phyloP scores from a whole-genome alignment of 2,329 filamentous ascomycete species.

The Aureobasidium sp. region DNA sequence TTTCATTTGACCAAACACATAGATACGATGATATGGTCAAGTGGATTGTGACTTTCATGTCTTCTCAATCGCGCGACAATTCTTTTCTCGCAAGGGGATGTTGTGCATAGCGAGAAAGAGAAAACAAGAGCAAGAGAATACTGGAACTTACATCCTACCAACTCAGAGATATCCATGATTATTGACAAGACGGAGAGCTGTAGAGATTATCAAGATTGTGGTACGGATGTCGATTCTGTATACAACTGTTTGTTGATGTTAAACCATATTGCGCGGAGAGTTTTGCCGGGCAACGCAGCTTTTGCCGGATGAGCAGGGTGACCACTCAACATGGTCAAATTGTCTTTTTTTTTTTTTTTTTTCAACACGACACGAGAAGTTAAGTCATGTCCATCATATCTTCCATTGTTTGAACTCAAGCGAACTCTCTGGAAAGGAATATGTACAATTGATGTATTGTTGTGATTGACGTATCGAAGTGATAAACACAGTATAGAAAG shows the following conservation, averaged over 20 bases:
- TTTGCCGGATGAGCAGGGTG: neutral
- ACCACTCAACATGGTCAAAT: neutral
- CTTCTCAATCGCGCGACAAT: neutral
- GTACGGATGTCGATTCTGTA: neutral
- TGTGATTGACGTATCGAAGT: no score
- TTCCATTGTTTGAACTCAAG: no score
- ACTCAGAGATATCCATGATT: neutral
- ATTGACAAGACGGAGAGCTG: neutral
- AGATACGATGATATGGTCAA: neutral
- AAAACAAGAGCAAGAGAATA: neutral
- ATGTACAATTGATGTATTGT: no score
- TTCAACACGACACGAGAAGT: neutral
- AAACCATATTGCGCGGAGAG: neutral
- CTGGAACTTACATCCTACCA: neutral
- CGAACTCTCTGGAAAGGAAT: no score
- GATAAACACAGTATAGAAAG: no score
- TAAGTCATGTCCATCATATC: no score
- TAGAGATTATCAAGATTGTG: neutral
- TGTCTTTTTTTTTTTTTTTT: neutral
- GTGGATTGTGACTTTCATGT: neutral
- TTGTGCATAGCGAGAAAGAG: no score
- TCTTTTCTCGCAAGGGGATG: neutral
- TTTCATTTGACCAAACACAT: neutral
- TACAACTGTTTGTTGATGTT: constrained; percentile 3
- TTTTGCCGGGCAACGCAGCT: neutral